phyloP scores from a whole-genome alignment of 2,329 filamentous ascomycete genomes.

The Phaeoacremonium minimum region DNA sequence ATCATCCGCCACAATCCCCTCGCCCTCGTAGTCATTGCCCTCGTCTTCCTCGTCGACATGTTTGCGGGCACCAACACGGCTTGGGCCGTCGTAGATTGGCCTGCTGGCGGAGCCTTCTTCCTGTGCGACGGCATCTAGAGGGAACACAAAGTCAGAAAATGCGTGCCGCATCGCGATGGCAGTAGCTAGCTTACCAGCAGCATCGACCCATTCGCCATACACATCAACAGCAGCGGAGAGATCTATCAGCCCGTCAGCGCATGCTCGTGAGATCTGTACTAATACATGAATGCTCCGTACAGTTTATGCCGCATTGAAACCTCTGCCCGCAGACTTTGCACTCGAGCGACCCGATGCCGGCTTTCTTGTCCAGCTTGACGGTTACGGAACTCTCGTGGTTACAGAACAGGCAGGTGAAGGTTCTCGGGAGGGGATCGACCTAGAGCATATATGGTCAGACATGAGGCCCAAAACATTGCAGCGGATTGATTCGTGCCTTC shows the following conservation, averaged over 20 bases:
- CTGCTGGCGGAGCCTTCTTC: conserved; percentile 11
- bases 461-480: background rate
- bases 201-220: conserved; percentile 97
- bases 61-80: conserved; percentile 13
- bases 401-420: conserved; percentile 97
- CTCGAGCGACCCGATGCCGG: conserved; percentile 75
- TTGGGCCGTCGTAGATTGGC: conserved; percentile 14
- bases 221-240: conserved; percentile 90
- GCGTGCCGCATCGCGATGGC: too few relatives aligned
- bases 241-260: conserved; percentile 52
- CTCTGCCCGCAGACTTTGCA: conserved; percentile 93
- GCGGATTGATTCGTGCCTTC: conserved; percentile 53
- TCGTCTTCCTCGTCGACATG: conserved; percentile 39
- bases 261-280: conserved; percentile 1
- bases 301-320: conserved; percentile 91
- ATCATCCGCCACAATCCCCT: conserved; percentile 48
- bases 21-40: conserved; percentile 48
- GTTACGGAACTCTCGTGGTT: conserved; percentile 92
- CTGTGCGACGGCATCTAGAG: conserved; percentile 22
- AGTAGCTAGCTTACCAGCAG: conserved; percentile 58
- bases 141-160: too few relatives aligned
- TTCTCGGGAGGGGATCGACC: conserved; percentile 69
- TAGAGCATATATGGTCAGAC: conserved; percentile 19
- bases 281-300: conserved; percentile 58
- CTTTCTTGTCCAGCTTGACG: conserved; percentile 92